Conservation (phyloP, 306 rosid genomes). For the Rosa rugosa region DNA sequence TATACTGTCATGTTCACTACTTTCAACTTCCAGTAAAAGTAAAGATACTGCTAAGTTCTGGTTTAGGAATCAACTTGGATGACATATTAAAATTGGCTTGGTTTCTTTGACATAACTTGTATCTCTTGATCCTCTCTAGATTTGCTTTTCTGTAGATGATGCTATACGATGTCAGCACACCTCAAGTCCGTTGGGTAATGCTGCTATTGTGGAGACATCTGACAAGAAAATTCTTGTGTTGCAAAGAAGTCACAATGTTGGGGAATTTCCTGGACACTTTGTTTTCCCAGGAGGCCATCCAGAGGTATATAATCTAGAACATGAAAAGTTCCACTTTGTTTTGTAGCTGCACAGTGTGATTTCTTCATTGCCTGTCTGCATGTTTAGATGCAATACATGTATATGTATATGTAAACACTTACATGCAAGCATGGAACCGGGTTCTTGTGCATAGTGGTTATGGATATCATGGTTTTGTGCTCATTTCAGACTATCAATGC, state of each 20-base stretch:
- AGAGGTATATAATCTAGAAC: slow-evolving; percentile 58
- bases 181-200: slow-evolving; percentile 93
- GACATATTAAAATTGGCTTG: not conserved
- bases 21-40: not conserved
- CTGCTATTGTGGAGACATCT: slow-evolving; percentile 83
- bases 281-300: slow-evolving; percentile 99
- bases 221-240: slow-evolving; percentile 74
- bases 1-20: not conserved
- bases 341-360: not conserved
- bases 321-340: not conserved
- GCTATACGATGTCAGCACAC: slow-evolving; percentile 71
- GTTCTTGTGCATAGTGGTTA: not conserved
- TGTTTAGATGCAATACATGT: not conserved
- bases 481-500: not conserved
- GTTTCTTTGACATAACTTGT: slow-evolving; percentile 8
- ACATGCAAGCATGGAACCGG: not conserved
- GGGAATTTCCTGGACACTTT: slow-evolving; percentile 91
- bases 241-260: slow-evolving; percentile 81
- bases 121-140: slow-evolving; percentile 12
- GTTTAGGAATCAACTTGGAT: not conserved
- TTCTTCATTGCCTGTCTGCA: not conserved
- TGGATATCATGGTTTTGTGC: not conserved
- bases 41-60: not conserved
- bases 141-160: slow-evolving; percentile 56
- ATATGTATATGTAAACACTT: not conserved